Conservation (phyloP, 257 asterid genomes). For the Craterostigma plantagineum region DNA sequence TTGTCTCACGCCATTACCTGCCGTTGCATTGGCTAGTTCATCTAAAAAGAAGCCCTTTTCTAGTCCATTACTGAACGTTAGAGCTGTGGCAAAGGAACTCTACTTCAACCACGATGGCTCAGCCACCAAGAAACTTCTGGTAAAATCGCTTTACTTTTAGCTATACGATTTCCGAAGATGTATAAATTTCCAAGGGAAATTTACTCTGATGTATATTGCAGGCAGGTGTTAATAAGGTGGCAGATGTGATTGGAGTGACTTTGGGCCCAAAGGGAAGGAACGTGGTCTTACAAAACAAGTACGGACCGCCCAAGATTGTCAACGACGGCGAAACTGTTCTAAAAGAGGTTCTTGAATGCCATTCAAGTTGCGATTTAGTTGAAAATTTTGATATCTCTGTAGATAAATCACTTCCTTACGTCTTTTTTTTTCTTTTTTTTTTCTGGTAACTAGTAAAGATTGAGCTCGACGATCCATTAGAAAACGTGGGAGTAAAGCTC, state of each 20-base stretch:
- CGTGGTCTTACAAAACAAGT: conserved; percentile 92
- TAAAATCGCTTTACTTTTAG: conserved; percentile 3
- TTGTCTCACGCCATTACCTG: conserved; percentile 31
- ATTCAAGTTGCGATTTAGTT: too few relatives aligned
- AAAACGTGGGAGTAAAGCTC: conserved; percentile 89
- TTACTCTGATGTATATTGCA: conserved; percentile 11
- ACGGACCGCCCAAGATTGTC: conserved; percentile 90
- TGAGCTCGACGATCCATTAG: conserved; percentile 93
- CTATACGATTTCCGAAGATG: too few relatives aligned
- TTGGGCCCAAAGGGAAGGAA: conserved; percentile 97
- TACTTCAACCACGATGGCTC: conserved; percentile 80
- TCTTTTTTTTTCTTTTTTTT: conserved; percentile 1
- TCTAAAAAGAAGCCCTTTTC: conserved; percentile 17
- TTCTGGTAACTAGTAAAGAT: conserved; percentile 35
- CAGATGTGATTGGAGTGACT: conserved; percentile 91
- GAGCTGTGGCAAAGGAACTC: conserved; percentile 57
- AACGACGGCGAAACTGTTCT: conserved; percentile 97
- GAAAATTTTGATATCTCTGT: too few relatives aligned
- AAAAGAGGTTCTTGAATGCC: conserved; percentile 58
- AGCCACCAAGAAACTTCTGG: conserved; percentile 59
- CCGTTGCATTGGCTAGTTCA: conserved; percentile 17
- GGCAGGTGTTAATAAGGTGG: conserved; percentile 86
- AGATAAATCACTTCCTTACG: not conserved
- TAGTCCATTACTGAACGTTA: conserved; percentile 16
- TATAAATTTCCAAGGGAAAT: too few relatives aligned